Percentiles rank a stretch among this genome's conserved stretches.
Evolutionary conservation across 208 protist genomes (phyloP).

Genomic region (Leishmania amazonensis): DNA sequence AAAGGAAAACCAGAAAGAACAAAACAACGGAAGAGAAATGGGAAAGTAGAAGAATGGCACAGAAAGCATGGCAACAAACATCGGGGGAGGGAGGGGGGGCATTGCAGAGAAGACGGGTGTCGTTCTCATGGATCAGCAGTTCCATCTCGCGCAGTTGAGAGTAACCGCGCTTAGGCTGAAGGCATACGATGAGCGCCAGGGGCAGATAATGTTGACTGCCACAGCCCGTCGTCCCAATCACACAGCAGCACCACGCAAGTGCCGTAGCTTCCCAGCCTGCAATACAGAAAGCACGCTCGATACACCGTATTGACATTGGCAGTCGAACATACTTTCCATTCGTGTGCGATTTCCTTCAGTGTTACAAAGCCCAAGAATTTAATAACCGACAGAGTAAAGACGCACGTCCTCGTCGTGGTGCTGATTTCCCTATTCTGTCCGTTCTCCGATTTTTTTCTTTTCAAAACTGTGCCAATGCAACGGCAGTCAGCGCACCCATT

Average conservation of each 20-base stretch:
- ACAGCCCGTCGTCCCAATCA: neutral
- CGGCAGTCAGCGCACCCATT: neutral
- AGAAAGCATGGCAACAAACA: neutral
- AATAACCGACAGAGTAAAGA: neutral
- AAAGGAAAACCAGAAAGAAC: slow-evolving; percentile 20
- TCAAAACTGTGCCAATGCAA: neutral
- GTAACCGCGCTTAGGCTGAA: neutral
- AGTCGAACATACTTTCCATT: neutral
- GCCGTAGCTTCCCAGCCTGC: neutral
- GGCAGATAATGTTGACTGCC: neutral
- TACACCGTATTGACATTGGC: neutral
- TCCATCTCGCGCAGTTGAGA: neutral
- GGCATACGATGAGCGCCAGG: neutral
- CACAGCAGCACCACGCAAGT: neutral
- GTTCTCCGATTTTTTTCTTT: neutral
- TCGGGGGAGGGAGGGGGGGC: too few relatives aligned
- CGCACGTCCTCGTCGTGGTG: neutral
- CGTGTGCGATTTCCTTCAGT: neutral
- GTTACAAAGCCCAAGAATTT: neutral
- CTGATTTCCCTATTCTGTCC: neutral
- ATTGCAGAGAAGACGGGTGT: neutral
- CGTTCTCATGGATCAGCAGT: neutral
- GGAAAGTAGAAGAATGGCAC: neutral
- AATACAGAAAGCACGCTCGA: neutral
- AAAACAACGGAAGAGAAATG: neutral